A percentile compares a stretch with the other conserved stretches of the same genome.
Conservation (phyloP, 768 basidiomycete species). For the Amanita muscaria region DNA sequence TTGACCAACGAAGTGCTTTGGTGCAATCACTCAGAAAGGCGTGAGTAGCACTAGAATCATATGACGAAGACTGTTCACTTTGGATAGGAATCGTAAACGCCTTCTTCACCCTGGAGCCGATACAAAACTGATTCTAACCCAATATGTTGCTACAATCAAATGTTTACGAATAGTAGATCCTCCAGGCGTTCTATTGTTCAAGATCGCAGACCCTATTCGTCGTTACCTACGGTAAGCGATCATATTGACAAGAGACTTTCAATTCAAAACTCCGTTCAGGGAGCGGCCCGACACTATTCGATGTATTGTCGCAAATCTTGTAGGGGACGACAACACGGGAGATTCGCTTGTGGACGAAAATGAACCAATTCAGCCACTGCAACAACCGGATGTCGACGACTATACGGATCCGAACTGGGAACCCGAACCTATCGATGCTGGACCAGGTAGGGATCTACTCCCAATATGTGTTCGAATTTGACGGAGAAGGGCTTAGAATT, state of each 20-base stretch:
- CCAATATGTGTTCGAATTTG: no score
- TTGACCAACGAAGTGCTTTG: slow-evolving; percentile 70
- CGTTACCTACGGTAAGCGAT: slow-evolving; percentile 67
- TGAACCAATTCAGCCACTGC: slow-evolving; percentile 69
- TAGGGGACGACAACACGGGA: slow-evolving; percentile 75
- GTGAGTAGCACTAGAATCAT: slow-evolving; percentile 39
- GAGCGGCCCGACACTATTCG: slow-evolving; percentile 89
- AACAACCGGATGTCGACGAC: slow-evolving; percentile 73
- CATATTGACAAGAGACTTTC: background rate
- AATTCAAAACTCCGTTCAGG: slow-evolving; percentile 26
- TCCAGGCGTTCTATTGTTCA: slow-evolving; percentile 84
- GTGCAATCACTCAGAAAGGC: slow-evolving; percentile 72
- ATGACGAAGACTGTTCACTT: background rate
- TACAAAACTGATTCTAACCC: slow-evolving; percentile 80
- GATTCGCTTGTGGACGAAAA: slow-evolving; percentile 81
- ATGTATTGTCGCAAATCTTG: slow-evolving; percentile 84
- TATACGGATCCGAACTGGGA: slow-evolving; percentile 91
- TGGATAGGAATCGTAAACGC: slow-evolving; percentile 66
- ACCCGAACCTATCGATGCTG: slow-evolving; percentile 94
- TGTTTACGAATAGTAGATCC: slow-evolving; percentile 88
- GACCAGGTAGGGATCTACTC: slow-evolving; percentile 63
- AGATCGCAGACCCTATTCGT: slow-evolving; percentile 89
- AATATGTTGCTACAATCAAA: slow-evolving; percentile 90
- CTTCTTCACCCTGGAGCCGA: slow-evolving; percentile 94
- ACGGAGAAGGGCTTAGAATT: no score